These are phyloP conservation scores for Cyberlindnera subsufficiens DNA, from an alignment of 805 yeast genomes.

Conservation along the genomic window DNA sequence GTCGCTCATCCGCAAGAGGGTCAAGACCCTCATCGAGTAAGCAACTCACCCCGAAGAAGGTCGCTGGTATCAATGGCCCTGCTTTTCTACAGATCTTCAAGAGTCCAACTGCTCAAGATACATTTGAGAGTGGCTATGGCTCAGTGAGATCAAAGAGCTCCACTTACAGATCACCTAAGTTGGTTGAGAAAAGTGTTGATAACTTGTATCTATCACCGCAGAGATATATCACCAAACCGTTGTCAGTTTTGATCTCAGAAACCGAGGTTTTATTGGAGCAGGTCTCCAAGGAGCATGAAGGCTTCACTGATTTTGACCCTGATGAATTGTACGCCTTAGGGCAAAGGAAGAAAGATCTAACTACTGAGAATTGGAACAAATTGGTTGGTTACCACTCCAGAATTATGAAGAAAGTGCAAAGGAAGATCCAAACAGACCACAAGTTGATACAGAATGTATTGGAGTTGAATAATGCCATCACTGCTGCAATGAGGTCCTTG, in stretches of 20 bases:
- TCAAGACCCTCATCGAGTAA: constrained; percentile 6
- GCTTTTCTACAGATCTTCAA: constrained; percentile 6
- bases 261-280: constrained; percentile 4
- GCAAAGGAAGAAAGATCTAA: neutral
- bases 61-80: neutral
- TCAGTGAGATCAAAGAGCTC: constrained; percentile 8
- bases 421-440: constrained; percentile 6
- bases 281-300: neutral
- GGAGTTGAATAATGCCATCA: constrained; percentile 16
- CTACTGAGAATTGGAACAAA: constrained; percentile 6
- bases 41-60: neutral
- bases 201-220: neutral
- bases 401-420: neutral
- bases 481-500: neutral
- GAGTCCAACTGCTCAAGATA: neutral
- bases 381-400: constrained; percentile 7
- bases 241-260: constrained; percentile 5
- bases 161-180: constrained; percentile 11
- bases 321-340: constrained; percentile 3
- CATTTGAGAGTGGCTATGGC: neutral
- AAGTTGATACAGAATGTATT: constrained; percentile 15
- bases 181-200: constrained; percentile 2
- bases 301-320: neutral
- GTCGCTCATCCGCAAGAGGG: neutral
- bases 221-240: neutral